These are phyloP conservation scores for Neocatenulostroma microsporum DNA, from an alignment of 2,329 filamentous ascomycete species.

Conservation along the genomic window DNA sequence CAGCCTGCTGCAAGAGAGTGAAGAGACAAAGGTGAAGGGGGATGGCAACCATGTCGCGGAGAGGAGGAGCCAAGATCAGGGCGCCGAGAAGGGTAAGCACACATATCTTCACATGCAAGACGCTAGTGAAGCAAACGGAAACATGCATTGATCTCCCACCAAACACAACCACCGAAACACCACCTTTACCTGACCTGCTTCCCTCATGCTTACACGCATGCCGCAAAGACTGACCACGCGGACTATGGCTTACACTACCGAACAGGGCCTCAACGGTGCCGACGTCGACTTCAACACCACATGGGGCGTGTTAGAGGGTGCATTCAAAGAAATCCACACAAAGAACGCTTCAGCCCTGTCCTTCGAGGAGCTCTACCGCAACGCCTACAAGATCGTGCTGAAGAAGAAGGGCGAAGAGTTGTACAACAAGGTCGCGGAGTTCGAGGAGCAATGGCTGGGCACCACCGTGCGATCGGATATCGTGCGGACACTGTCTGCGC, in stretches of 20 bases:
- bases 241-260: not conserved
- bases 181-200: not conserved
- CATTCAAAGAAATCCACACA: slow-evolving; percentile 79
- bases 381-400: slow-evolving; percentile 86
- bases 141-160: too few species aligned
- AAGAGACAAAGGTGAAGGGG: slow-evolving; percentile 1
- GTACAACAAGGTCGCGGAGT: slow-evolving; percentile 70
- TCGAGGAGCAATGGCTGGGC: slow-evolving; percentile 75
- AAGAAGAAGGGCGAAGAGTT: slow-evolving; percentile 76
- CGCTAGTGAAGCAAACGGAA: too few species aligned
- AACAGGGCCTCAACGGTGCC: slow-evolving; percentile 52
- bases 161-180: too few species aligned
- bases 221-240: too few species aligned
- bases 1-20: not conserved
- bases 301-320: slow-evolving; percentile 69
- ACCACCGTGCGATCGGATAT: slow-evolving; percentile 65
- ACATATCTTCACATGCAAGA: slow-evolving; percentile 12
- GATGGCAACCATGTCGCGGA: slow-evolving; percentile 41
- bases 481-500: slow-evolving; percentile 60
- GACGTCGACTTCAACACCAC: slow-evolving; percentile 74
- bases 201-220: not conserved
- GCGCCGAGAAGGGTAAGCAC: slow-evolving; percentile 58
- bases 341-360: slow-evolving; percentile 85
- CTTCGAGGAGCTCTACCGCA: slow-evolving; percentile 91
- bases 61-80: slow-evolving; percentile 56